A percentile compares a stretch with the other conserved stretches of the same genome.
These are phyloP conservation scores for Guillardia theta DNA, from an alignment of 78 protist species.

Conservation along the genomic window DNA sequence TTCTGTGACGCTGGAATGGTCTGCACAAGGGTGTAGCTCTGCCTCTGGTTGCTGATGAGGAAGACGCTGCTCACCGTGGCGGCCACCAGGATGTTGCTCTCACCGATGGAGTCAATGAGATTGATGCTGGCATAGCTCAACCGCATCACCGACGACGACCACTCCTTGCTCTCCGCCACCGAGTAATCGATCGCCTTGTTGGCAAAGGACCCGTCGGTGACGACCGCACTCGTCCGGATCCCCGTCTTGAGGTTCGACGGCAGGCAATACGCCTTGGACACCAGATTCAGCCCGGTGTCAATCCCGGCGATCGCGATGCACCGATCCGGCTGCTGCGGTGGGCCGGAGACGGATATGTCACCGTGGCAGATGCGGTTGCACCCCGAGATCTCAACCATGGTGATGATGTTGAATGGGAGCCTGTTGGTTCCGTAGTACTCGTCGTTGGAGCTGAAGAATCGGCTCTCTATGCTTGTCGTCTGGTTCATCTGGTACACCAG, in stretches of 20 bases:
- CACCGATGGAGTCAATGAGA: too few relatives aligned
- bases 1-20: too few relatives aligned
- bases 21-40: too few relatives aligned
- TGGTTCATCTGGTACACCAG: too few relatives aligned
- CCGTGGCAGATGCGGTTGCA: not conserved
- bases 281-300: not conserved
- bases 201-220: too few relatives aligned
- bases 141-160: not conserved
- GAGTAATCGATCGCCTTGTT: too few relatives aligned
- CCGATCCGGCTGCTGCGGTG: too few relatives aligned
- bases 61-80: too few relatives aligned
- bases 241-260: not conserved
- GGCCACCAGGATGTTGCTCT: too few relatives aligned
- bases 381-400: not conserved
- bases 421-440: not conserved
- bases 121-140: too few relatives aligned
- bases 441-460: not conserved
- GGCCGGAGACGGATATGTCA: not conserved
- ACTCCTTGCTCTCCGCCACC: not conserved
- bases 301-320: not conserved
- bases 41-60: too few relatives aligned
- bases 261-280: not conserved
- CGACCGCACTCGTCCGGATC: not conserved
- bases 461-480: not conserved
- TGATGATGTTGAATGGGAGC: not conserved